Evolutionary conservation across 768 basidiomycete species (phyloP), one percentile per base, ranked within the genome.

Genomic region (Suillus brevipes): DNA sequence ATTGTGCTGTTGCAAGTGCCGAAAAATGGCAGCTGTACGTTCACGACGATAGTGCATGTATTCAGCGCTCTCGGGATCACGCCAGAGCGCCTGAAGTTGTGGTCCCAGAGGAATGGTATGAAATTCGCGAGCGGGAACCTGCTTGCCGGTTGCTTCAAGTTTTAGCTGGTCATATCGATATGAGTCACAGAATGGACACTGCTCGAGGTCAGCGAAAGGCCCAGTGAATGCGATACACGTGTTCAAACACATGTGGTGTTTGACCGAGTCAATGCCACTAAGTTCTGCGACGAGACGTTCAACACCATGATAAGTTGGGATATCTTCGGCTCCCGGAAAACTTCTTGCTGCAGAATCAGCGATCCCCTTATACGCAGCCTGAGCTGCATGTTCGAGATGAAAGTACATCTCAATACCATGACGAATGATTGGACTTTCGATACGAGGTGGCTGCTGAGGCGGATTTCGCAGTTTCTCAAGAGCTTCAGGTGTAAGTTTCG

Each of bases 1-100:
- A 20, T n/a, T 9, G 4, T n/a, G 20, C 45, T n/a, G 45, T 45
- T n/a, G 20, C 45, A 45, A 45, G 45, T 45, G 20, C 45, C 20
- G 20, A 45, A 45, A 45, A 45, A 45, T 45, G 1, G 45, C 20
- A 45, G 45, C 45, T 45, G 62, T 68, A 12, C 52, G 42, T 47
- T 65, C 47, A 16, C 25, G 42, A n/a, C n/a, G n/a, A n/a, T n/a
- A n/a, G n/a, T n/a, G n/a, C n/a, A n/a, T n/a, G n/a, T n/a, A 20
- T 14, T 23, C 9, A 2, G 49, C 60, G 25, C 42, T 60, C 25
- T 65, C 9, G 2, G 61, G 64, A 42, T 61, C 52, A 0, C 74
- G 69, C 31, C 75, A 73, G 6, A 80, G 70, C 0, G 80, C 81
- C 64, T 83, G 81, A 0, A 84, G 56, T 65, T 81, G 79, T n/a